Evolutionary conservation across 176 grass and related monocot species (phyloP).

Genomic region (Pontederia crassipes): DNA sequence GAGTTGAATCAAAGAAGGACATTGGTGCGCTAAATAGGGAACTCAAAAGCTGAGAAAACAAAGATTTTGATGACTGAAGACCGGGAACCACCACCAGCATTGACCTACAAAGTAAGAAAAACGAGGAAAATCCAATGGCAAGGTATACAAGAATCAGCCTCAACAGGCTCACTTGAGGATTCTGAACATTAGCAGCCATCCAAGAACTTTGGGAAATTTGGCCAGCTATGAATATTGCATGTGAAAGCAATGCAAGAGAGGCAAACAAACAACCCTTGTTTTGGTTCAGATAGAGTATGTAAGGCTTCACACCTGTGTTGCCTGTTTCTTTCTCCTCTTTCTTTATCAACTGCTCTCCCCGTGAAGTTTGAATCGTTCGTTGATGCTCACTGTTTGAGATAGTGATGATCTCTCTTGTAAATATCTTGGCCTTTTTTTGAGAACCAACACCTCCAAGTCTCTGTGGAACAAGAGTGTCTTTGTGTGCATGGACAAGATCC

Average conservation of each 20-base stretch:
- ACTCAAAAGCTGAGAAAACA: slow-evolving; percentile 67
- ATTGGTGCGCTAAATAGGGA: slow-evolving; percentile 76
- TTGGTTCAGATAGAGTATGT: slow-evolving; percentile 61
- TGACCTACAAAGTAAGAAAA: slow-evolving; percentile 62
- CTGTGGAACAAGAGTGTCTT: slow-evolving; percentile 39
- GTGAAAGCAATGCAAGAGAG: slow-evolving; percentile 34
- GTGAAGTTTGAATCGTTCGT: slow-evolving; percentile 22
- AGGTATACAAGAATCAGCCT: slow-evolving; percentile 77
- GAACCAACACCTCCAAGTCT: slow-evolving; percentile 24
- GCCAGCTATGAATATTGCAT: slow-evolving; percentile 49
- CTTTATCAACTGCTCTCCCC: slow-evolving; percentile 67
- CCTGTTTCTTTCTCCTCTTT: slow-evolving; percentile 83
- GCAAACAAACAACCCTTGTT: slow-evolving; percentile 68
- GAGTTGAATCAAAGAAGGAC: slow-evolving; percentile 91
- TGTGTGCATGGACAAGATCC: slow-evolving; percentile 69
- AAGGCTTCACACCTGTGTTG: slow-evolving; percentile 67
- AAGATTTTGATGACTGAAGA: slow-evolving; percentile 69
- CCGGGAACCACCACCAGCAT: slow-evolving; percentile 43
- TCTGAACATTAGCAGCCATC: slow-evolving; percentile 86
- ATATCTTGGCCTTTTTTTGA: slow-evolving; percentile 23
- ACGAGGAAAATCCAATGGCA: slow-evolving; percentile 47
- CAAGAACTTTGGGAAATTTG: slow-evolving; percentile 96
- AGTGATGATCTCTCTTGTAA: slow-evolving; percentile 28
- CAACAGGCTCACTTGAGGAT: slow-evolving; percentile 48
- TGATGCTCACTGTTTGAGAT: slow-evolving; percentile 20